Conservation (phyloP, 106 monocot species). For the Alisma plantagoaquatica region DNA sequence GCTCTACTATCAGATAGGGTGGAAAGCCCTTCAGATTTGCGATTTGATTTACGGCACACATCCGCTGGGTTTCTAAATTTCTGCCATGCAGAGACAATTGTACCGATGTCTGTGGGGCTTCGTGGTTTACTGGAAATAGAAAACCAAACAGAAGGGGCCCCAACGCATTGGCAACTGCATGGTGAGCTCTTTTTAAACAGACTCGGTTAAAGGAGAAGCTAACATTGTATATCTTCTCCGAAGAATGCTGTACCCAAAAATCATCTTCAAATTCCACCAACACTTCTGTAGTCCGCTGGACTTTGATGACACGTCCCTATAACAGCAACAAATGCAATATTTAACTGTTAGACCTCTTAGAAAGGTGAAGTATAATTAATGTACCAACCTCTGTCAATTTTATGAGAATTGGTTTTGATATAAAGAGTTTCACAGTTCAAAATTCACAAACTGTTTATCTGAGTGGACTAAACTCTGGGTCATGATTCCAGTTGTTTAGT, state of each 20-base stretch:
- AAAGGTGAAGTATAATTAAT: too few relatives aligned
- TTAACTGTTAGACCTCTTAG: too few relatives aligned
- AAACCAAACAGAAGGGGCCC: constrained; percentile 20
- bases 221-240: constrained; percentile 24
- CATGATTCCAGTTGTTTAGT: too few relatives aligned
- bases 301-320: too few relatives aligned
- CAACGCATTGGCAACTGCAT: constrained; percentile 15
- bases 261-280: constrained; percentile 27
- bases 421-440: too few relatives aligned
- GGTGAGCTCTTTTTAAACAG: constrained; percentile 30
- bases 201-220: constrained; percentile 50
- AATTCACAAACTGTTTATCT: too few relatives aligned
- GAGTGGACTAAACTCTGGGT: too few relatives aligned
- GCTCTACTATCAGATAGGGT: constrained; percentile 28
- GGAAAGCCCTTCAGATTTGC: constrained; percentile 10
- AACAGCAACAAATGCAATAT: too few relatives aligned
- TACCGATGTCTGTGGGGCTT: not conserved
- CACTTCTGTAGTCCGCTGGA: too few relatives aligned
- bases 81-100: not conserved
- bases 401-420: too few relatives aligned
- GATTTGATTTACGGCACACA: constrained; percentile 1
- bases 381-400: too few relatives aligned
- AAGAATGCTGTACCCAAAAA: constrained; percentile 27
- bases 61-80: not conserved
- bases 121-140: constrained; percentile 15